Conservation (phyloP, 83 land plant species). For the Picea engelmannii region DNA sequence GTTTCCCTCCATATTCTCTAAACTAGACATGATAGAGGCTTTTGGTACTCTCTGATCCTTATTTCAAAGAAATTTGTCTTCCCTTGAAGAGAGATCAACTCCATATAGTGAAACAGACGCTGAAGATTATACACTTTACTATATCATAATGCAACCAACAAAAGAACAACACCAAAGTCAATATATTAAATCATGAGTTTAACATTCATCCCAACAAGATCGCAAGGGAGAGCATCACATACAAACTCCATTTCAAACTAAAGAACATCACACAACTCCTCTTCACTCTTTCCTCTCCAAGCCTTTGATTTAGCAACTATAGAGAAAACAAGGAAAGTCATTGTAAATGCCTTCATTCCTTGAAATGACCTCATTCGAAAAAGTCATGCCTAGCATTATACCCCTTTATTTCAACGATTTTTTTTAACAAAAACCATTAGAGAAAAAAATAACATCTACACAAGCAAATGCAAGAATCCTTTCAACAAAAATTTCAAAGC, state of each 20-base stretch:
- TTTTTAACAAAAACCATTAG: constrained; percentile 40
- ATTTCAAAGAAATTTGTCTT: constrained; percentile 34
- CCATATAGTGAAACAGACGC: constrained; percentile 53
- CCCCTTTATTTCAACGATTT: constrained; percentile 50
- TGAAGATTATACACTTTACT: constrained; percentile 27
- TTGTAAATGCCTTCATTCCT: constrained; percentile 47
- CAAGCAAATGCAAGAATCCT: constrained; percentile 43
- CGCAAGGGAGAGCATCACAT: constrained; percentile 47
- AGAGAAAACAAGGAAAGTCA: constrained; percentile 50
- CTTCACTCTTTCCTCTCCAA: constrained; percentile 31
- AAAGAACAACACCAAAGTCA: constrained; percentile 45
- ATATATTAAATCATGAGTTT: constrained; percentile 45
- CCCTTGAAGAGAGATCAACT: constrained; percentile 55
- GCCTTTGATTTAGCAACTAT: constrained; percentile 41
- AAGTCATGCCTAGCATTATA: constrained; percentile 51
- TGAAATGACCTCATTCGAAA: constrained; percentile 53
- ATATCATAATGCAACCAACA: constrained; percentile 44
- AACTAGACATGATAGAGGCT: constrained; percentile 19
- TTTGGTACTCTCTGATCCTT: constrained; percentile 21
- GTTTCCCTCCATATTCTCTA: constrained; percentile 3
- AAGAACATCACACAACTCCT: constrained; percentile 37
- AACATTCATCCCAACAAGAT: constrained; percentile 52
- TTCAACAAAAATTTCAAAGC: constrained; percentile 34
- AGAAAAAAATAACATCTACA: constrained; percentile 50
- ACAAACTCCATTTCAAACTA: constrained; percentile 46